A percentile compares a stretch with the other conserved stretches of the same genome.
These are phyloP conservation scores for Nitzschia sp. DNA, from an alignment of 108 stramenopile genomes.

Conservation along the genomic window DNA sequence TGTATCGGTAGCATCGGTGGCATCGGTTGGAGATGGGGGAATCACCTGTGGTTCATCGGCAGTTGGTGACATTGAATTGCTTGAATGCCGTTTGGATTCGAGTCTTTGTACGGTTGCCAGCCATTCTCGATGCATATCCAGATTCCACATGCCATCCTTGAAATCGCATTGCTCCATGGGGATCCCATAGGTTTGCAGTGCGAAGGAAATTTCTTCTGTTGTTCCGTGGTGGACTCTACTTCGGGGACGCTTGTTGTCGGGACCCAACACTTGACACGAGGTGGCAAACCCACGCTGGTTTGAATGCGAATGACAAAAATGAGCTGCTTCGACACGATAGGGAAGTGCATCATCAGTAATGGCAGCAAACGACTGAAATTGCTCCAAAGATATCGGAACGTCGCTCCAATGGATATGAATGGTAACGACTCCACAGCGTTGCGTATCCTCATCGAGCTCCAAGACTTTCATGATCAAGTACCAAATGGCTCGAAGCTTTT, in stretches of 20 bases:
- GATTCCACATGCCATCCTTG: slow-evolving; percentile 1
- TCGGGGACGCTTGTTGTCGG: background rate
- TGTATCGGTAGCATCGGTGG: too few species aligned
- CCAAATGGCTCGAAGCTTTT: slow-evolving; percentile 10
- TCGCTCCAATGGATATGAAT: background rate
- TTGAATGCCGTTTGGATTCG: background rate
- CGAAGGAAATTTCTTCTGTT: slow-evolving; percentile 8
- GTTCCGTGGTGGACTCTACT: slow-evolving; percentile 12
- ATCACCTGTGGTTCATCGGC: background rate
- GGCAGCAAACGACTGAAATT: background rate
- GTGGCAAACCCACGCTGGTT: background rate
- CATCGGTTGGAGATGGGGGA: background rate
- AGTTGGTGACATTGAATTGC: background rate
- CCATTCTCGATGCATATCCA: slow-evolving; percentile 27
- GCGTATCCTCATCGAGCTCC: slow-evolving; percentile 18
- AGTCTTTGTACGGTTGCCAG: background rate
- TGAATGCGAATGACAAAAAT: background rate
- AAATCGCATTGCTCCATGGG: slow-evolving; percentile 1
- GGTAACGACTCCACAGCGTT: slow-evolving; percentile 1
- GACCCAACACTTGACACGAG: background rate
- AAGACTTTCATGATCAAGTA: slow-evolving; percentile 12
- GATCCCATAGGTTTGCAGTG: slow-evolving; percentile 34
- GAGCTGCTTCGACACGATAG: background rate
- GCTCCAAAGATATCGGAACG: background rate
- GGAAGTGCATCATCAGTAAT: background rate